These are phyloP conservation scores for Macadamia tetraphylla DNA, from an alignment of 164 flowering plant genomes.

Conservation along the genomic window DNA sequence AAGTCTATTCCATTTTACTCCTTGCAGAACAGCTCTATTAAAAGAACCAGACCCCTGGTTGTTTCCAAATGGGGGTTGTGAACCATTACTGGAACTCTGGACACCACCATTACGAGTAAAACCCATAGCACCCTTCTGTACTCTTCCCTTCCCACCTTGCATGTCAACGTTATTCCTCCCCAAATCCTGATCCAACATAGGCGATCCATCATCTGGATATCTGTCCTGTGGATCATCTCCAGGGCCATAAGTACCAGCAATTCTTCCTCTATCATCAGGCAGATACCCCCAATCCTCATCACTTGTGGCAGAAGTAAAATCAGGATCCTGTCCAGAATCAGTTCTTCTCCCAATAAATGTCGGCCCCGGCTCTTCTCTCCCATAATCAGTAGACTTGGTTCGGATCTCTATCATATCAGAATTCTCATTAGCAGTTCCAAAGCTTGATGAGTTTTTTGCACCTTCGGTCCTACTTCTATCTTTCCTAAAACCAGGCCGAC, in stretches of 20 bases:
- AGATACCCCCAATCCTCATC: slow-evolving; percentile 55
- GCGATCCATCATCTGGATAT: slow-evolving; percentile 46
- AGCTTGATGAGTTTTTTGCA: slow-evolving; percentile 64
- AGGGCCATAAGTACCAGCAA: slow-evolving; percentile 30
- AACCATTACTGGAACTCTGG: slow-evolving; percentile 46
- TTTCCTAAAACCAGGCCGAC: slow-evolving; percentile 61
- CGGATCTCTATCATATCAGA: slow-evolving; percentile 85
- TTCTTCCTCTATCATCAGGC: slow-evolving; percentile 50
- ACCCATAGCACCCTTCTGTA: slow-evolving; percentile 38
- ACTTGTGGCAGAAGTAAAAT: slow-evolving; percentile 33
- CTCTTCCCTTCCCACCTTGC: slow-evolving; percentile 55
- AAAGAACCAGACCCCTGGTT: slow-evolving; percentile 50
- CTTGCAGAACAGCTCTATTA: slow-evolving; percentile 47
- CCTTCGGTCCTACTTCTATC: slow-evolving; percentile 63
- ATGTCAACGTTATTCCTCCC: slow-evolving; percentile 56
- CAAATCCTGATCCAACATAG: slow-evolving; percentile 35
- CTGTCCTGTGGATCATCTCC: slow-evolving; percentile 57
- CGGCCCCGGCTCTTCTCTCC: slow-evolving; percentile 57
- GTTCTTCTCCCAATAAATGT: slow-evolving; percentile 34
- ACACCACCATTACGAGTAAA: slow-evolving; percentile 38
- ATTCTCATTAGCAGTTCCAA: slow-evolving; percentile 60
- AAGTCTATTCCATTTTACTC: slow-evolving; percentile 56
- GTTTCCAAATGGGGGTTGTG: slow-evolving; percentile 50
- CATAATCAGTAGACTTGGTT: slow-evolving; percentile 68
- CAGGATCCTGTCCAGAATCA: slow-evolving; percentile 44